Percentiles rank a stretch among this genome's conserved stretches.
phyloP scores from a whole-genome alignment of 768 basidiomycete genomes.

The Lactarius akahatsu region DNA sequence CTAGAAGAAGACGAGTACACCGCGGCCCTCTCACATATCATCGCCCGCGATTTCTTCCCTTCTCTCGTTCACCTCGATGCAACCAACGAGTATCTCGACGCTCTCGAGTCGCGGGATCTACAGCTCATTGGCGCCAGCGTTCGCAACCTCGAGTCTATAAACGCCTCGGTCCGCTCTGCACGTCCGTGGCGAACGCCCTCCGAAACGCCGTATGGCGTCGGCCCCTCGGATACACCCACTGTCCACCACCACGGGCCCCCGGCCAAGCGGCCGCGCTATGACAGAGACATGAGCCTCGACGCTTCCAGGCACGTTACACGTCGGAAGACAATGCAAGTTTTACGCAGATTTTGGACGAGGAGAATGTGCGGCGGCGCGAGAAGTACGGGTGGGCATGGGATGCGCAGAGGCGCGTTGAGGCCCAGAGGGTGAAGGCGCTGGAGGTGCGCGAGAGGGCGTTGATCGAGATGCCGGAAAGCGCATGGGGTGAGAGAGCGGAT shows the following conservation, averaged over 20 bases:
- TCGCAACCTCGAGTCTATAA: constrained; percentile 62
- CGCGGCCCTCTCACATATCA: constrained; percentile 83
- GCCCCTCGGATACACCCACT: constrained; percentile 63
- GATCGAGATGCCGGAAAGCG: constrained; percentile 51
- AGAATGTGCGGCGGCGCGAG: constrained; percentile 80
- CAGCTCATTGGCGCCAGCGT: constrained; percentile 75
- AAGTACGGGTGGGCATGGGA: constrained; percentile 93
- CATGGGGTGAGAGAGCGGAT: constrained; percentile 68
- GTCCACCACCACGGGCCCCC: constrained; percentile 45
- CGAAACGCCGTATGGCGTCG: constrained; percentile 62
- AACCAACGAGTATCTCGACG: constrained; percentile 83
- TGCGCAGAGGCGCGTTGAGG: constrained; percentile 79
- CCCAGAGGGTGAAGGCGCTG: constrained; percentile 60
- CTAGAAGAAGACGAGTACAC: constrained; percentile 96
- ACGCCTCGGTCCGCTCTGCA: constrained; percentile 45
- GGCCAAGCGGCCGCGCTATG: constrained; percentile 57
- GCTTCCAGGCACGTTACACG: constrained; percentile 88
- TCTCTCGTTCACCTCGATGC: constrained; percentile 87
- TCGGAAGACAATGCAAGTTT: constrained; percentile 99
- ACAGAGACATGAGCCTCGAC: constrained; percentile 69
- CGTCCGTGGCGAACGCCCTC: constrained; percentile 47
- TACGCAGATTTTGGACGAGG: constrained; percentile 85
- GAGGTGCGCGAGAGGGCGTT: constrained; percentile 69
- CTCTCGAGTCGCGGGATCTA: constrained; percentile 72
- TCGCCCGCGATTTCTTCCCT: constrained; percentile 97